phyloP scores from a whole-genome alignment of 371 early-diverging fungal genomes.

The Mucor mucedo region DNA sequence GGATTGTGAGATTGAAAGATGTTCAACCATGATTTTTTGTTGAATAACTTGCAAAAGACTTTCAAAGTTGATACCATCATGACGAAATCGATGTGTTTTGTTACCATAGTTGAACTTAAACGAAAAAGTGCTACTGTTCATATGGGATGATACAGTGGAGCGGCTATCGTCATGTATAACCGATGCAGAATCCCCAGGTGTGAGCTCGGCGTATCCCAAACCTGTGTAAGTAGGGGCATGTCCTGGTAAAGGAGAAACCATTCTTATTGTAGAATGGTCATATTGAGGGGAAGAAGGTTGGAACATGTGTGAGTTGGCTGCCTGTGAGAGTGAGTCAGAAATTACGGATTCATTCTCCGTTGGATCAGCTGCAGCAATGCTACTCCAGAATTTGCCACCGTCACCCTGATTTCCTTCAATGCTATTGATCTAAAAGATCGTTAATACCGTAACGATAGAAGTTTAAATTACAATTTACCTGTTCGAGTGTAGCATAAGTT shows the following conservation, averaged over 20 bases:
- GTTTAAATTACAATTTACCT: slow-evolving; percentile 38
- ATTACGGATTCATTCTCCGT: slow-evolving; percentile 54
- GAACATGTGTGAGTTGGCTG: slow-evolving; percentile 44
- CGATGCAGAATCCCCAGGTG: slow-evolving; percentile 38
- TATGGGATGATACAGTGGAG: slow-evolving; percentile 32
- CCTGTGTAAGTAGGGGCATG: slow-evolving; percentile 32
- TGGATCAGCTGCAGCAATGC: slow-evolving; percentile 44
- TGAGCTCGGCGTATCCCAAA: slow-evolving; percentile 39
- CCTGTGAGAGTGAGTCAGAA: slow-evolving; percentile 55
- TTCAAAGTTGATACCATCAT: slow-evolving; percentile 54
- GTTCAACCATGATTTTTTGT: slow-evolving; percentile 37
- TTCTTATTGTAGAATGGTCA: slow-evolving; percentile 15
- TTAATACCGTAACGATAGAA: neutral
- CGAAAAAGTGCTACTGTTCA: slow-evolving; percentile 52
- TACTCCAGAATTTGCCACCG: slow-evolving; percentile 58
- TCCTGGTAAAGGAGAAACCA: slow-evolving; percentile 23
- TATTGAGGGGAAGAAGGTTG: slow-evolving; percentile 26
- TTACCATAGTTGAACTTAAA: slow-evolving; percentile 77
- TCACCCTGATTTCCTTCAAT: slow-evolving; percentile 54
- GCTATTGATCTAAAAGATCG: slow-evolving; percentile 30
- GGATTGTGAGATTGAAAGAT: slow-evolving; percentile 35
- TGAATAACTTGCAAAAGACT: slow-evolving; percentile 55
- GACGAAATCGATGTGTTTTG: slow-evolving; percentile 78
- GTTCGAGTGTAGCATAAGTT: slow-evolving; percentile 84
- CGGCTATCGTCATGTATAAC: slow-evolving; percentile 37